Evolutionary conservation across 495 filamentous ascomycete genomes (phyloP).

Genomic region (Sordaria brevicollis): DNA sequence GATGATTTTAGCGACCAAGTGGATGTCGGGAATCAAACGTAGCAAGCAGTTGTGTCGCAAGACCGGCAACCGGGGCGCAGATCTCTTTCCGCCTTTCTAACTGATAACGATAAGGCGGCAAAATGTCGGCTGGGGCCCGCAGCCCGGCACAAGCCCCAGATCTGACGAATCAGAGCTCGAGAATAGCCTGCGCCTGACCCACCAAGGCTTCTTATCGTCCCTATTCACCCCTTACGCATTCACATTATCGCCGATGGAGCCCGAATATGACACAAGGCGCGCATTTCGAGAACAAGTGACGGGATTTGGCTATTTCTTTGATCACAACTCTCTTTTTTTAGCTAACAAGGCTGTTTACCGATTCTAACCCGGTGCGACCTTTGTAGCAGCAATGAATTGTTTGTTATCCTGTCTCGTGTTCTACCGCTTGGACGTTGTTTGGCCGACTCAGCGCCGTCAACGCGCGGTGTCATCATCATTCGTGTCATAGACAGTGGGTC

Average conservation of each 20-base stretch:
- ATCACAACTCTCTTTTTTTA: background rate
- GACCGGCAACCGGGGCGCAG: conserved; percentile 10
- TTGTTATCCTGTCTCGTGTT: background rate
- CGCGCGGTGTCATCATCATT: background rate
- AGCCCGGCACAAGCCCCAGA: background rate
- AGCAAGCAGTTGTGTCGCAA: conserved; percentile 1
- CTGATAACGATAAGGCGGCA: conserved; percentile 25
- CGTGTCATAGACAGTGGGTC: background rate
- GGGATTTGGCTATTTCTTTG: background rate
- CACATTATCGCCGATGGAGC: background rate
- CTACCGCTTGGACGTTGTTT: background rate
- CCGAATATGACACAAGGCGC: background rate
- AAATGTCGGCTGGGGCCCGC: conserved; percentile 11
- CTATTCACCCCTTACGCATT: background rate
- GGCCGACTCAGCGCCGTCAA: background rate
- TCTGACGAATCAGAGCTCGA: background rate
- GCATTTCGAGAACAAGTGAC: background rate
- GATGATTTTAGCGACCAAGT: background rate
- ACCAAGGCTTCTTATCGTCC: background rate
- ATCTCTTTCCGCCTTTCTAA: conserved; percentile 16
- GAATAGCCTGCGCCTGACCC: background rate
- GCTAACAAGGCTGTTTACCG: background rate
- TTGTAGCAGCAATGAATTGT: background rate
- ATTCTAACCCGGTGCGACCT: background rate
- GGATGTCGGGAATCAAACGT: background rate